phyloP scores from a whole-genome alignment of 306 rosid genomes.

The Cicer pinnatifidum region DNA sequence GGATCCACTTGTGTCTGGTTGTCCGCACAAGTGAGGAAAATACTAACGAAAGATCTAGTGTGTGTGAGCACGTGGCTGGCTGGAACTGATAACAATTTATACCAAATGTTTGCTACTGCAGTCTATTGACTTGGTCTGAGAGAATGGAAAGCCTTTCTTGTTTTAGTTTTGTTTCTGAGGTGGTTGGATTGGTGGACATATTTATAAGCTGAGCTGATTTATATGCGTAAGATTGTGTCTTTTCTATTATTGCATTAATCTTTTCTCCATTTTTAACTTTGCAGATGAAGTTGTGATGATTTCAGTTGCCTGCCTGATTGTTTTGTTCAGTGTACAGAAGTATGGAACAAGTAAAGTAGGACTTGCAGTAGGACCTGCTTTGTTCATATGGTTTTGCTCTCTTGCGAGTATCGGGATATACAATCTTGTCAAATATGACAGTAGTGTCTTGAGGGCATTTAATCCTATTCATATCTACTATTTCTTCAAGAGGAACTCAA shows the following conservation, averaged over 20 bases:
- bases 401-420: slow-evolving; percentile 84
- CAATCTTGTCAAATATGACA: slow-evolving; percentile 83
- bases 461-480: slow-evolving; percentile 88
- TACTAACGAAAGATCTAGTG: too few relatives aligned
- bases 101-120: background rate
- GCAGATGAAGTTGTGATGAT: slow-evolving; percentile 93
- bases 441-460: slow-evolving; percentile 77
- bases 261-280: slow-evolving; percentile 42
- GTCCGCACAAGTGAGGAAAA: too few relatives aligned
- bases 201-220: slow-evolving; percentile 3
- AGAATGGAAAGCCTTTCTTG: background rate
- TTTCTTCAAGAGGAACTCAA: slow-evolving; percentile 93
- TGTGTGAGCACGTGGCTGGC: too few relatives aligned
- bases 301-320: slow-evolving; percentile 80
- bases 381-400: slow-evolving; percentile 92
- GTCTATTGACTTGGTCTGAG: background rate
- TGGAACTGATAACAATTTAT: background rate
- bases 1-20: too few relatives aligned
- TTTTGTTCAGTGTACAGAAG: slow-evolving; percentile 94
- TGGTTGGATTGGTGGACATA: background rate
- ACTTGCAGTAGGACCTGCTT: slow-evolving; percentile 91
- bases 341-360: slow-evolving; percentile 97
- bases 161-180: background rate
- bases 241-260: slow-evolving; percentile 37
- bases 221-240: slow-evolving; percentile 17